Conservation (phyloP, 2,329 filamentous ascomycete genomes). For the Coniella vitis region DNA sequence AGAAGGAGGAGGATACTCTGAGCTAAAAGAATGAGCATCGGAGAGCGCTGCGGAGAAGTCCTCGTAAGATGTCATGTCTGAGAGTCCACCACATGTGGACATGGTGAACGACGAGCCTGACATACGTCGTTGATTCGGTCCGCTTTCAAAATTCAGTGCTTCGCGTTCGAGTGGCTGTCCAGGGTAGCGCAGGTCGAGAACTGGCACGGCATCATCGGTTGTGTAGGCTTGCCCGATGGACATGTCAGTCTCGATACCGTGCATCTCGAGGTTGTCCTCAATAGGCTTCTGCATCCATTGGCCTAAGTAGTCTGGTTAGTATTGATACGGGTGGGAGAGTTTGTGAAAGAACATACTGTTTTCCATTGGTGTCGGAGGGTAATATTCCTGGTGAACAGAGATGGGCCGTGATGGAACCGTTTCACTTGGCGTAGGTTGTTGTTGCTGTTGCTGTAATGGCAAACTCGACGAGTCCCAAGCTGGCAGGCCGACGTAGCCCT, state of each 20-base stretch:
- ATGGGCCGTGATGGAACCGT: slow-evolving; percentile 46
- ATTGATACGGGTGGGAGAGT: slow-evolving; percentile 6
- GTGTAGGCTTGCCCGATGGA: slow-evolving; percentile 56
- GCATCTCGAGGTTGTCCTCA: slow-evolving; percentile 50
- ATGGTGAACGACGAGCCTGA: slow-evolving; percentile 70
- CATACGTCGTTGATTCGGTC: slow-evolving; percentile 53
- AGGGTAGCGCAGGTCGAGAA: slow-evolving; percentile 52
- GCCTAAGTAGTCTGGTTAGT: slow-evolving; percentile 27
- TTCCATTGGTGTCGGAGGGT: slow-evolving; percentile 42
- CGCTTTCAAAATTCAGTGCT: slow-evolving; percentile 41
- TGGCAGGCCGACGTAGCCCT: slow-evolving; percentile 44
- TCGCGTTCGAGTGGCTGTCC: slow-evolving; percentile 44
- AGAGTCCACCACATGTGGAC: slow-evolving; percentile 58
- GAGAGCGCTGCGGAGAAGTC: slow-evolving; percentile 61
- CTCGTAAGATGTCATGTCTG: slow-evolving; percentile 65
- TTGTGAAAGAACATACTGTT: slow-evolving; percentile 34
- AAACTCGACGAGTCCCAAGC: slow-evolving; percentile 52
- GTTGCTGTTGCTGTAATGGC: slow-evolving; percentile 29
- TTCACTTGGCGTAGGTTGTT: slow-evolving; percentile 36
- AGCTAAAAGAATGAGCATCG: slow-evolving; percentile 59
- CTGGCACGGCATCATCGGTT: slow-evolving; percentile 55
- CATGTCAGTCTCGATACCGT: slow-evolving; percentile 50
- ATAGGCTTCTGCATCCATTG: slow-evolving; percentile 49
- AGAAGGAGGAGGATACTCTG: slow-evolving; percentile 60
- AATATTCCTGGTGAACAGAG: slow-evolving; percentile 53